Evolutionary conservation across 2,329 filamentous ascomycete species (phyloP).

Genomic region (Colletotrichum endophyticum): DNA sequence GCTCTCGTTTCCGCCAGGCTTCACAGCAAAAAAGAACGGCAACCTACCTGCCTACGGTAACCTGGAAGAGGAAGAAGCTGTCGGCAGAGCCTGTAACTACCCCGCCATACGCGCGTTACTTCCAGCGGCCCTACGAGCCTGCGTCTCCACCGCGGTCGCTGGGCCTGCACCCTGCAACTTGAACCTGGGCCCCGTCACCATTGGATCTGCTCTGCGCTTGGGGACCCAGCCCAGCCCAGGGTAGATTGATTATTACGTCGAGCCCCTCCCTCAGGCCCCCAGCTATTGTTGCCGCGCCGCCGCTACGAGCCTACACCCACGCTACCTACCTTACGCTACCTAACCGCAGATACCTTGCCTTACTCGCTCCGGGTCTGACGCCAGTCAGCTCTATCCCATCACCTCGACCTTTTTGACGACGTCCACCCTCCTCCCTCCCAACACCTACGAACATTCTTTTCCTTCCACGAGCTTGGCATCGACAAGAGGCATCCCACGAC

Average conservation of each 20-base stretch:
- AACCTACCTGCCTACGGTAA: not conserved
- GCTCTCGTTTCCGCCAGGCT: not conserved
- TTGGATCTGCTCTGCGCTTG: conserved; percentile 12
- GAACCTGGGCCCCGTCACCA: conserved; percentile 2
- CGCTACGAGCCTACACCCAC: not conserved
- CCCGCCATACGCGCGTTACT: conserved; percentile 21
- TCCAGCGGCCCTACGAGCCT: conserved; percentile 2
- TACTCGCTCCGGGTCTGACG: conserved; percentile 10
- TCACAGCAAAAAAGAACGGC: not conserved
- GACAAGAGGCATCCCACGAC: not conserved
- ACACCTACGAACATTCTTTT: not conserved
- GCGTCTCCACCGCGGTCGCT: not conserved
- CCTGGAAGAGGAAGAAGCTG: not conserved
- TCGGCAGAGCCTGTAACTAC: conserved; percentile 8
- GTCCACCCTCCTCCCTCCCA: not conserved
- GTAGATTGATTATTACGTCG: conserved; percentile 21
- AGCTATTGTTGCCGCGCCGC: not conserved
- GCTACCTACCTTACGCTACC: not conserved
- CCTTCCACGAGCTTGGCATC: conserved; percentile 1
- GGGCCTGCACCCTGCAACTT: not conserved
- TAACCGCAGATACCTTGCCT: not conserved
- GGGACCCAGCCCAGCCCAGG: conserved; percentile 3
- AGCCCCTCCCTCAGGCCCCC: not conserved
- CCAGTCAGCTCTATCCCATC: conserved; percentile 13
- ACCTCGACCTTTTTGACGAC: not conserved